Percentiles rank a stretch among this genome's conserved stretches.
These are phyloP conservation scores for Cytospora leucostoma DNA, from an alignment of 2,329 filamentous ascomycete species.

Conservation along the genomic window DNA sequence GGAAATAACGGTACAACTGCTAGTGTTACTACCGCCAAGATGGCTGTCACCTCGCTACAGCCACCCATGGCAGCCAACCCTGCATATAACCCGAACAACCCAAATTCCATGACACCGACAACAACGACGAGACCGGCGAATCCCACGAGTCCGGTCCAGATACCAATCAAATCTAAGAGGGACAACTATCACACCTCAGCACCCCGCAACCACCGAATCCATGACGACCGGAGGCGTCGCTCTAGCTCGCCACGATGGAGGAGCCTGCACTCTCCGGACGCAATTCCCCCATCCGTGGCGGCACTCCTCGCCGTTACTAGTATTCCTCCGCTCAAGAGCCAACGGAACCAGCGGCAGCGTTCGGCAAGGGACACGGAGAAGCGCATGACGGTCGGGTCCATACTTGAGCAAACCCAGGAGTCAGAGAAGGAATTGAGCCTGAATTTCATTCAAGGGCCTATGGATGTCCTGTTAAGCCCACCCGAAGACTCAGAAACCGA, in stretches of 20 bases:
- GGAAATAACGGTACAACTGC: conserved; percentile 28
- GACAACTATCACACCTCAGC: conserved; percentile 39
- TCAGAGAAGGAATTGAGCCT: conserved; percentile 61
- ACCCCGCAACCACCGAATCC: conserved; percentile 37
- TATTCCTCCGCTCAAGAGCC: conserved; percentile 54
- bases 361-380: conserved; percentile 35
- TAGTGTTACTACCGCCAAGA: conserved; percentile 31
- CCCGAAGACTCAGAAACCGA: conserved; percentile 60
- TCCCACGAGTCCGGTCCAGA: conserved; percentile 56
- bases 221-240: conserved; percentile 41
- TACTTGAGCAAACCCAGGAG: conserved; percentile 55
- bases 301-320: conserved; percentile 63
- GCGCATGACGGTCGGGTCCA: conserved; percentile 57
- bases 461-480: conserved; percentile 61
- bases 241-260: conserved; percentile 37
- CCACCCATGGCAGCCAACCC: conserved; percentile 30
- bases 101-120: conserved; percentile 35
- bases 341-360: conserved; percentile 37
- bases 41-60: conserved; percentile 34
- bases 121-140: conserved; percentile 39
- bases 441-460: conserved; percentile 53
- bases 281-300: conserved; percentile 60
- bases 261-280: conserved; percentile 53
- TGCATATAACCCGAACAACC: conserved; percentile 31
- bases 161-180: conserved; percentile 48